Evolutionary conservation across 2,329 filamentous ascomycete genomes (phyloP), one percentile per base, ranked within the genome.

Genomic region (Podosphaera xanthii): DNA sequence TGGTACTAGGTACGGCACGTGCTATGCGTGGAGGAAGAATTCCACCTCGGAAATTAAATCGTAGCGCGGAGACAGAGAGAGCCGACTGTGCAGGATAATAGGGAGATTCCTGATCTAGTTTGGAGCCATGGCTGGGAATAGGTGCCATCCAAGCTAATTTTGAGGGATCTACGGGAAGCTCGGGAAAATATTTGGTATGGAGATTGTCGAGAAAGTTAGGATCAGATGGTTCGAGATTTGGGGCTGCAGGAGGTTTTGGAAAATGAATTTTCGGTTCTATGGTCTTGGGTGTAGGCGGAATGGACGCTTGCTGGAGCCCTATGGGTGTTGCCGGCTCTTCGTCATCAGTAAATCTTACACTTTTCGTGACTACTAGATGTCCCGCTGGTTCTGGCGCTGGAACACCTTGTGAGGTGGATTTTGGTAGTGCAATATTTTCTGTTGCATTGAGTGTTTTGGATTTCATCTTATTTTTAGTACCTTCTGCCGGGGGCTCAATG

Each of bases 141-240:
- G 85, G 83, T 57, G 83, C 82, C 79, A 97, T 92, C 91, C 91
- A 98, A 30, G 87, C 86, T 3, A 96, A 80, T 58, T 87, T 84
- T 60, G 83, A 82, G 0, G 90, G 89, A 70, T 96, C 87, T 59
- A 89, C 81, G 1, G 90, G 82, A 0, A 95, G 82, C 62, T 82
- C 80, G 10, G 92, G 90, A 71, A 96, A 98, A 77, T 95, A 98
- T 71, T 96, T 95, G 31, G 82, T 73, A 75, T 95, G 90, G 4
- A 98, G 80, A 60, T 87, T 84, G 54, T 80, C 72, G 60, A 97
- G 82, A 73, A 97, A 97, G 67, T 87, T 77, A 0, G 87, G 84
- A 61, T 90, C 87, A 44, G 80, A 75, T 0, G 90, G 89, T 69
- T 97, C 87, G 63, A 97, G 83, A 61, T 88, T 83, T 9, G 86